A percentile compares a stretch with the other conserved stretches of the same genome.
Conservation (phyloP, 1,139 yeast genomes). For the Saccharomyces pastorianus region DNA sequence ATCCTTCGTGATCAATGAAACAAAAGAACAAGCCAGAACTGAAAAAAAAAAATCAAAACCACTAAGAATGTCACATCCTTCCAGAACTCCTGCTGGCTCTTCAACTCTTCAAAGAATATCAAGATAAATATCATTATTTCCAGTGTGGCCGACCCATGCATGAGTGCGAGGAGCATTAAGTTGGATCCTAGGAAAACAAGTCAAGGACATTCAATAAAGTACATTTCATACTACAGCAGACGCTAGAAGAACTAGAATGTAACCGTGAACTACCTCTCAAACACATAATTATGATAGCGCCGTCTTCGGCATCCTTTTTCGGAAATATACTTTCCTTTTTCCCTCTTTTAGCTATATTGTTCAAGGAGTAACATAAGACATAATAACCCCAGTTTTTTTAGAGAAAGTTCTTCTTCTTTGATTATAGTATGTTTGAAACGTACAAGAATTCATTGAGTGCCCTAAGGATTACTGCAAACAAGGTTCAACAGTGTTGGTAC, state of each 20-base stretch:
- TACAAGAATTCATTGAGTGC: background rate
- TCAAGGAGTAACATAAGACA: background rate
- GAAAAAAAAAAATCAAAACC: background rate
- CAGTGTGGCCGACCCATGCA: background rate
- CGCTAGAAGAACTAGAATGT: background rate
- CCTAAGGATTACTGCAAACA: background rate
- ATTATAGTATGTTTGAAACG: background rate
- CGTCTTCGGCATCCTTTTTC: background rate
- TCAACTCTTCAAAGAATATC: background rate
- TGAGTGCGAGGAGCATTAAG: background rate
- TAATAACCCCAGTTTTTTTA: background rate
- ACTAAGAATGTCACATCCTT: background rate
- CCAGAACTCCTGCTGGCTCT: background rate
- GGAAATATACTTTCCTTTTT: background rate
- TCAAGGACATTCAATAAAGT: background rate
- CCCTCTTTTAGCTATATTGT: background rate
- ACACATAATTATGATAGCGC: background rate
- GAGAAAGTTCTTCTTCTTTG: background rate
- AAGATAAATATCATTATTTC: background rate
- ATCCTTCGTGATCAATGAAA: too few relatives aligned
- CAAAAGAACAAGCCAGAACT: too few relatives aligned
- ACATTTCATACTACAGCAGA: too few relatives aligned
- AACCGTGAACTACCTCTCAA: background rate
- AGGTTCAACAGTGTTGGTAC: background rate
- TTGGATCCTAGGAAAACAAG: background rate